Percentiles rank a stretch among this genome's conserved stretches.
Evolutionary conservation across 2,329 filamentous ascomycete genomes (phyloP).

Genomic region (Colletotrichum tabaci): DNA sequence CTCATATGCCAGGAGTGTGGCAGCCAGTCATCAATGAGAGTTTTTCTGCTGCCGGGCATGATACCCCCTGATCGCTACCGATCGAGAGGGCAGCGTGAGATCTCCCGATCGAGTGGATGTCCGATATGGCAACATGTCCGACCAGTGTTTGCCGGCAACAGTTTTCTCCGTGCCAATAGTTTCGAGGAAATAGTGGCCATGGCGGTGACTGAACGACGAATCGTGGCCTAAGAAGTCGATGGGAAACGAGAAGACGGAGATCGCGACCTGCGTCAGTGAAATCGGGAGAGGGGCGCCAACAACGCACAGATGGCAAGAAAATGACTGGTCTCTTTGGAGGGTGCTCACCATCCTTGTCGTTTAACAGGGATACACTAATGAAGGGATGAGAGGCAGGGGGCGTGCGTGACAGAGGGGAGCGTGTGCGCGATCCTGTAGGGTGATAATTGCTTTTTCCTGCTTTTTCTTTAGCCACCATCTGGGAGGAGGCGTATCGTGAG

Average conservation of each 20-base stretch:
- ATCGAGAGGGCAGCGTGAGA: not conserved
- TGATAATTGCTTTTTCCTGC: conserved; percentile 30
- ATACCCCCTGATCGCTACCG: not conserved
- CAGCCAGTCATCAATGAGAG: not conserved
- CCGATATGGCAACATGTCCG: conserved; percentile 1
- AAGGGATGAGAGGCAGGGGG: conserved; percentile 3
- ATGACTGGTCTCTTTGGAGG: conserved; percentile 17
- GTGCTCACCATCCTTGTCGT: conserved; percentile 7
- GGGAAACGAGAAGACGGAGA: conserved; percentile 3
- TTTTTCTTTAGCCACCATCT: conserved; percentile 4
- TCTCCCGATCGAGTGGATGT: conserved; percentile 4
- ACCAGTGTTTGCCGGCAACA: not conserved
- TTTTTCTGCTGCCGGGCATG: not conserved
- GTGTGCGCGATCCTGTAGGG: conserved; percentile 2
- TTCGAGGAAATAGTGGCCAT: not conserved
- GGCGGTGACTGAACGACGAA: not conserved
- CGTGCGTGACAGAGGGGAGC: not conserved
- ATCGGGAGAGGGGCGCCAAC: conserved; percentile 1
- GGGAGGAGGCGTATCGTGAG: not conserved
- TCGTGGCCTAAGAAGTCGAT: not conserved
- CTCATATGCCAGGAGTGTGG: not conserved
- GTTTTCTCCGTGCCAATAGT: not conserved
- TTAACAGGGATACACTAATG: conserved; percentile 1
- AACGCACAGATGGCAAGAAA: conserved; percentile 23
- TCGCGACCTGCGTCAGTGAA: not conserved